Conservation (phyloP, 2,329 filamentous ascomycete genomes). For the Talaromyces sp. region DNA sequence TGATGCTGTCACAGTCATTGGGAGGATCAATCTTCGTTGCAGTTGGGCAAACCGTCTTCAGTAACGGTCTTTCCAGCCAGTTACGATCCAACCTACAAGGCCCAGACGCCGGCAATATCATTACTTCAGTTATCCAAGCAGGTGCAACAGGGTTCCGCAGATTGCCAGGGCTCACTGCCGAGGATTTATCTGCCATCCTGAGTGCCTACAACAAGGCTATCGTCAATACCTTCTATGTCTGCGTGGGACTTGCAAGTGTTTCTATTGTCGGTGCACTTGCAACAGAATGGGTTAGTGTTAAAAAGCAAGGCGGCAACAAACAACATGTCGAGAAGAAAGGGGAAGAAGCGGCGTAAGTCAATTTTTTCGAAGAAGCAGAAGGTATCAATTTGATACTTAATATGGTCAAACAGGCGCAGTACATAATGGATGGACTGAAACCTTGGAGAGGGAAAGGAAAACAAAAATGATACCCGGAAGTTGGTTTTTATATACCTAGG, state of each 20-base stretch:
- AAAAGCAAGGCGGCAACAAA: slow-evolving; percentile 16
- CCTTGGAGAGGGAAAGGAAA: neutral
- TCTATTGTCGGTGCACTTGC: slow-evolving; percentile 11
- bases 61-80: slow-evolving; percentile 29
- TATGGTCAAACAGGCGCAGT: neutral
- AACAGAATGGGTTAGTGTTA: slow-evolving; percentile 14
- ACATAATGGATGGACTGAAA: neutral
- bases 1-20: slow-evolving; percentile 35
- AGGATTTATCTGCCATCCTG: slow-evolving; percentile 3
- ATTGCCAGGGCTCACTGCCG: neutral
- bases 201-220: slow-evolving; percentile 14
- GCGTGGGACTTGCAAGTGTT: slow-evolving; percentile 6
- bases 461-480: neutral
- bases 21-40: slow-evolving; percentile 36
- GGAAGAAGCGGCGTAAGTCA: neutral
- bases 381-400: neutral
- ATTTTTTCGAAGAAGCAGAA: neutral
- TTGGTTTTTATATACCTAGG: neutral
- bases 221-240: slow-evolving; percentile 10
- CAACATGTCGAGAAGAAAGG: slow-evolving; percentile 9
- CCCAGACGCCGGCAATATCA: slow-evolving; percentile 21
- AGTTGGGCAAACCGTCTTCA: slow-evolving; percentile 36
- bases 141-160: slow-evolving; percentile 31
- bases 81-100: slow-evolving; percentile 21
- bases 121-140: slow-evolving; percentile 24